Evolutionary conservation across 2,329 filamentous ascomycete species (phyloP), one percentile per base, ranked within the genome.

Genomic region (Sporothrix globosa): DNA sequence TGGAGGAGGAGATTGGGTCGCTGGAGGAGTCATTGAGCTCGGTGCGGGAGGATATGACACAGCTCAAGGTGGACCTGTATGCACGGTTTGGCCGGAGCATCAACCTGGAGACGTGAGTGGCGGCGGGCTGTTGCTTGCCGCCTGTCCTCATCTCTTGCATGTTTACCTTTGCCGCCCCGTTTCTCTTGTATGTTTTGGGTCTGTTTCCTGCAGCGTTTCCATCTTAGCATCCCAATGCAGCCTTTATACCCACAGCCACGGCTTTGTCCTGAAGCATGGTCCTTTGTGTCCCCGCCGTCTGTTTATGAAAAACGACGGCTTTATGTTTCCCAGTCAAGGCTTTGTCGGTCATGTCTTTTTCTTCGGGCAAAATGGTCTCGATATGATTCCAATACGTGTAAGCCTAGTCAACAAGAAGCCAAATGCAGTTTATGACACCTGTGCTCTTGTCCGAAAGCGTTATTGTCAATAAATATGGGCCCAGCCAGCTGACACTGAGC

Each of bases 71-170:
- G 71, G 89, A 92, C 73, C 83, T 99, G 73, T 99, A 99, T 81
- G 94, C 93, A 46, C 89, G 96, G 73, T 99, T 99, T 81, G 96
- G 96, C 70, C 89, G 92, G 80, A 97, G 94, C 80, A 99, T 99
- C 84, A 99, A 99, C 81, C 85, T 98, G 74, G 96, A 99, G 82
- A 92, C 91, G 75, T 96, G 84, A 86, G 44, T 7, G 5, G 34
- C 34, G 7, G 34, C 34, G 34, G 34, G 7, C 34, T 1, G 34
- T 34, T 34, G 34, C 34, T 34, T 34, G 34, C 34, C 34, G 34
- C 34, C 34, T 34, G 3, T 34, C 34, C 5, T 34, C 34, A 4
- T 9, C 34, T 1, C 4, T 34, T 34, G 34, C 34, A 6, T 9
- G 34, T 34, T 34, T 34, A 7, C 34, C 34, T 34, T 7, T 34